Evolutionary conservation across 257 asterid species (phyloP).

Genomic region (Penstemon barbatus): DNA sequence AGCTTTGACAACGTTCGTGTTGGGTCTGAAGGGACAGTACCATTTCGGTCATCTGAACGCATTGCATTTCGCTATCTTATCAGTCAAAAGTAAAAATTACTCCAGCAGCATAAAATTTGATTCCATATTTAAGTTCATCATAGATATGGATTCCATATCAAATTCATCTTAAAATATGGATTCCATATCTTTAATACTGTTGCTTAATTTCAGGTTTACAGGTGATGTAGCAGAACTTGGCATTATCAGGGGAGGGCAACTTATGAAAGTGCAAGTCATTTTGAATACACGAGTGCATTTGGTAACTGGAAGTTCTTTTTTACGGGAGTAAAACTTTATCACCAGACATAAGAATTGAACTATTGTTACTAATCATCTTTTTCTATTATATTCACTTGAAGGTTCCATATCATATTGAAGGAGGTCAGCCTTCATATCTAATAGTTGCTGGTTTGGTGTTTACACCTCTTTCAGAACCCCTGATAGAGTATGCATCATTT

Average conservation of each 20-base stretch:
- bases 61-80: constrained; percentile 94
- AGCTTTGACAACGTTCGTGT: constrained; percentile 86
- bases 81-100: constrained; percentile 65
- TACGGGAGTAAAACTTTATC: constrained; percentile 18
- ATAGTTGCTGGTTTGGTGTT: constrained; percentile 97
- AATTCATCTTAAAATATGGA: constrained; percentile 15
- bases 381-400: constrained; percentile 37
- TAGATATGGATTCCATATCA: constrained; percentile 16
- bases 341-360: constrained; percentile 10
- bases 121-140: too few species aligned
- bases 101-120: background rate
- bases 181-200: constrained; percentile 14
- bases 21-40: constrained; percentile 95
- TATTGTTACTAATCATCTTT: constrained; percentile 21
- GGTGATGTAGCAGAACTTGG: constrained; percentile 89
- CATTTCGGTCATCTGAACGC: constrained; percentile 86
- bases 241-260: constrained; percentile 71
- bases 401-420: constrained; percentile 97
- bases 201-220: constrained; percentile 55
- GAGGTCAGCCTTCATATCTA: constrained; percentile 86
- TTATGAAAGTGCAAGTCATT: constrained; percentile 66
- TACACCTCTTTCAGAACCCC: constrained; percentile 94
- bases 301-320: constrained; percentile 46
- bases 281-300: constrained; percentile 75
- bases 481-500: constrained; percentile 64